phyloP scores from a whole-genome alignment of 208 protist species.

The Naegleria lovaniensis region DNA sequence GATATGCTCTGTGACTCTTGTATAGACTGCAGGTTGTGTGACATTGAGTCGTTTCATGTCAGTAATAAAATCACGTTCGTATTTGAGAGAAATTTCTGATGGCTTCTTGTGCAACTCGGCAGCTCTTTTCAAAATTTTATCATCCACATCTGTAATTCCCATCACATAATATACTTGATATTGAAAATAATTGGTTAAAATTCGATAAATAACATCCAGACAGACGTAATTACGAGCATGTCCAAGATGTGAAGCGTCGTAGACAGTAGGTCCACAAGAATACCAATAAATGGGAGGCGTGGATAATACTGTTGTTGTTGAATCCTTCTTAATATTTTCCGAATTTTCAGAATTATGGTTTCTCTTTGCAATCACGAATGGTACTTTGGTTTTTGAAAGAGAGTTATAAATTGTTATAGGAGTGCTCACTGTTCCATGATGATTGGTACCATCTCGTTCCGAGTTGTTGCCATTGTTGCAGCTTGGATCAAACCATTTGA shows the following conservation, averaged over 20 bases:
- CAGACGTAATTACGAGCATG: conserved; percentile 95
- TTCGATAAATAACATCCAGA: conserved; percentile 93
- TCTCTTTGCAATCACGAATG: background rate
- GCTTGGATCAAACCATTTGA: no score
- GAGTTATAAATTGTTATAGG: background rate
- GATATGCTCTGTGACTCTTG: conserved; percentile 95
- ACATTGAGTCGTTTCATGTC: conserved; percentile 81
- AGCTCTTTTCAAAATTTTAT: conserved; percentile 95
- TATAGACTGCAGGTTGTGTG: conserved; percentile 76
- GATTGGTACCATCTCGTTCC: no score
- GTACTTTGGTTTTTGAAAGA: background rate
- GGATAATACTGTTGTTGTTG: background rate
- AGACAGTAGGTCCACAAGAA: conserved; percentile 95
- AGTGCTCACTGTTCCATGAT: background rate
- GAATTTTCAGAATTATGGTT: no score
- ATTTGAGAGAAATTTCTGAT: background rate
- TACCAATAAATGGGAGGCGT: conserved; percentile 64
- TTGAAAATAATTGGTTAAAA: conserved; percentile 91
- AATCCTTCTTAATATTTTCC: background rate
- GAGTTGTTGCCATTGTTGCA: no score
- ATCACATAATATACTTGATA: conserved; percentile 82
- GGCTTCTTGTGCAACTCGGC: background rate
- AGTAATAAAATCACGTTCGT: conserved; percentile 77
- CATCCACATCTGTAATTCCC: conserved; percentile 99
- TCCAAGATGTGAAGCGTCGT: conserved; percentile 92